These are phyloP conservation scores for Aquilaria agallochum DNA, from an alignment of 441 rosid species.

Conservation along the genomic window DNA sequence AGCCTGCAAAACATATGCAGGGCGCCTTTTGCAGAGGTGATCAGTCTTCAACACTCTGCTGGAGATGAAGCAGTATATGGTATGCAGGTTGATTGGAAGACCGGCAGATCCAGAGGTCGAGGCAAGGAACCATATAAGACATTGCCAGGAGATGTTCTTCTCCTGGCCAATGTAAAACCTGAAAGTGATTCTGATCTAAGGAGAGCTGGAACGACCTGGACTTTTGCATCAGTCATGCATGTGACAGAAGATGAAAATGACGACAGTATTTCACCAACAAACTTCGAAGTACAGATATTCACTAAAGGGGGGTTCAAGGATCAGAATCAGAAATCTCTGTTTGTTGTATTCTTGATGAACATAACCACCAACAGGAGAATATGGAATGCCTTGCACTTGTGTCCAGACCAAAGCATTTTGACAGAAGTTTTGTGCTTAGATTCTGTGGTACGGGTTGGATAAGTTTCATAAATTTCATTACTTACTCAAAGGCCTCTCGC, in stretches of 20 bases:
- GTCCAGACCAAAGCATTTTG: slow-evolving; percentile 22
- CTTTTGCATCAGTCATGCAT: slow-evolving; percentile 24
- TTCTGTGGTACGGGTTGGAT: slow-evolving; percentile 25
- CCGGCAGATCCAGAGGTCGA: slow-evolving; percentile 17
- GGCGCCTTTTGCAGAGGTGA: slow-evolving; percentile 37
- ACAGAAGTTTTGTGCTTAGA: slow-evolving; percentile 27
- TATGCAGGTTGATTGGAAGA: slow-evolving; percentile 39
- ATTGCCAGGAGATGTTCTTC: slow-evolving; percentile 45
- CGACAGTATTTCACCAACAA: slow-evolving; percentile 6
- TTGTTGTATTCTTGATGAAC: slow-evolving; percentile 35
- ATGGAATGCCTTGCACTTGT: slow-evolving; percentile 47
- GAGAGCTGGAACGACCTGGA: slow-evolving; percentile 36
- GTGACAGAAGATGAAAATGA: slow-evolving; percentile 19
- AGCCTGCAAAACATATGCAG: slow-evolving; percentile 29
- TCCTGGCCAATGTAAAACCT: slow-evolving; percentile 35
- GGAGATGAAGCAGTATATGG: slow-evolving; percentile 16
- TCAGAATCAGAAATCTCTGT: slow-evolving; percentile 17
- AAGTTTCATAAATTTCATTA: neutral
- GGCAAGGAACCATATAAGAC: slow-evolving; percentile 46
- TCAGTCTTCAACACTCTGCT: slow-evolving; percentile 11
- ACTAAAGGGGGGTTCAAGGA: slow-evolving; percentile 11
- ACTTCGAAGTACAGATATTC: slow-evolving; percentile 23
- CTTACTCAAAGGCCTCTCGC: no score
- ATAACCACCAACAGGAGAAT: slow-evolving; percentile 43
- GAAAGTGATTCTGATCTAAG: slow-evolving; percentile 34